Evolutionary conservation across 192 early-diverging fungal genomes (phyloP).

Genomic region (Rhizoclosmatium globosum): DNA sequence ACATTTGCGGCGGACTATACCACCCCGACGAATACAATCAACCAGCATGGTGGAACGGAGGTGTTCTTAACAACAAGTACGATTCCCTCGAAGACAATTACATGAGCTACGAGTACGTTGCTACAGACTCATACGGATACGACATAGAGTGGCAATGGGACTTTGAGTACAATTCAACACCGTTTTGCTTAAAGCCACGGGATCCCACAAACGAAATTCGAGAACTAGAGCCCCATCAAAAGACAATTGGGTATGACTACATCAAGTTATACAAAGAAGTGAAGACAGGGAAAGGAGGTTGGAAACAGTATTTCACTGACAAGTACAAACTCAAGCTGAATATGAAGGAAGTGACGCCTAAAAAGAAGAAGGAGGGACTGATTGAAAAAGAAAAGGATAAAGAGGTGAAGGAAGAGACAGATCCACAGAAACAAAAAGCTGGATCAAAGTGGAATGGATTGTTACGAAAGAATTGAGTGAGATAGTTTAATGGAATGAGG

Average conservation of each 20-base stretch:
- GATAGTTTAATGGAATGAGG: too few species aligned
- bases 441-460: too few species aligned
- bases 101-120: conserved; percentile 29
- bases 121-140: neutral
- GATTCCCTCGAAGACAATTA: neutral
- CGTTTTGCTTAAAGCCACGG: conserved; percentile 43
- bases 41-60: conserved; percentile 48
- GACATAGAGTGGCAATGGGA: conserved; percentile 30
- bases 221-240: conserved; percentile 2
- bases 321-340: neutral
- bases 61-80: conserved; percentile 47
- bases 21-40: conserved; percentile 37
- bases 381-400: too few species aligned
- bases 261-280: conserved; percentile 19
- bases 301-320: neutral
- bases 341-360: neutral
- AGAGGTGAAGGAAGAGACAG: too few species aligned
- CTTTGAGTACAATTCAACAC: conserved; percentile 38
- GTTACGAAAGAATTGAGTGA: too few species aligned
- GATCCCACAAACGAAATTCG: neutral
- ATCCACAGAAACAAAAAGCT: too few species aligned
- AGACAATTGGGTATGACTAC: neutral
- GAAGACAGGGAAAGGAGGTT: neutral
- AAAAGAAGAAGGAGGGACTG: neutral
- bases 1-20: conserved; percentile 43